A percentile compares a stretch with the other conserved stretches of the same genome.
Evolutionary conservation across 176 grass and related monocot genomes (phyloP).

Genomic region (Calamus simplicifolius): DNA sequence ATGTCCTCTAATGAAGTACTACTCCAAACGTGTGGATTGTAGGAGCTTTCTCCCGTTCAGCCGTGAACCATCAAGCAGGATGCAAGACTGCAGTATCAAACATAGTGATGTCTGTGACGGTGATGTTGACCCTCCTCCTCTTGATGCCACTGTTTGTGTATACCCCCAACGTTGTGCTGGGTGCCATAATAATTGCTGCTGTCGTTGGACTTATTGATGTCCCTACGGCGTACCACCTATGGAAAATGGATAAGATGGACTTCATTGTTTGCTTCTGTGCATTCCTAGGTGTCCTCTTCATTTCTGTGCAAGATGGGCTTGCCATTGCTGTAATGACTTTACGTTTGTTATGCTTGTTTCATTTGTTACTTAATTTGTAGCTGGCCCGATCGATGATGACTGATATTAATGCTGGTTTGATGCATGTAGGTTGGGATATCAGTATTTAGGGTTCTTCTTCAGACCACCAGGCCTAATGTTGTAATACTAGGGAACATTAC

Average conservation of each 20-base stretch:
- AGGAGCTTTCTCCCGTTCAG: constrained; percentile 93
- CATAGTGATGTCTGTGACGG: constrained; percentile 78
- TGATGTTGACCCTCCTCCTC: constrained; percentile 81
- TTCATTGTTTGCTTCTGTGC: constrained; percentile 77
- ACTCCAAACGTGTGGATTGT: not conserved
- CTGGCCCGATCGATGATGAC: too few relatives aligned
- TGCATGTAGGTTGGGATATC: constrained; percentile 71
- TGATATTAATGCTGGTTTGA: too few relatives aligned
- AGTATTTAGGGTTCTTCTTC: constrained; percentile 69
- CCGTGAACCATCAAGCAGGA: constrained; percentile 91
- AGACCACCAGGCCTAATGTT: constrained; percentile 83
- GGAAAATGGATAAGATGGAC: constrained; percentile 98
- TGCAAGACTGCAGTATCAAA: constrained; percentile 95
- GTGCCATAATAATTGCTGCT: constrained; percentile 72
- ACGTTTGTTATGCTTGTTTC: too few relatives aligned
- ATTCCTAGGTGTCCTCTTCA: constrained; percentile 89
- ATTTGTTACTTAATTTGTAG: too few relatives aligned
- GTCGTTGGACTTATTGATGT: constrained; percentile 77
- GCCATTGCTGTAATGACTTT: constrained; percentile 61
- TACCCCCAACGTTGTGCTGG: constrained; percentile 85
- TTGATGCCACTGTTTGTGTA: constrained; percentile 91
- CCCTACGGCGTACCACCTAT: constrained; percentile 60
- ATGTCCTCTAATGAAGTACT: too few relatives aligned
- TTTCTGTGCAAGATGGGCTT: constrained; percentile 82
- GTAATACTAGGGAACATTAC: constrained; percentile 60